These are phyloP conservation scores for Penicillium sp. DNA, from an alignment of 2,329 filamentous ascomycete genomes.

Conservation along the genomic window DNA sequence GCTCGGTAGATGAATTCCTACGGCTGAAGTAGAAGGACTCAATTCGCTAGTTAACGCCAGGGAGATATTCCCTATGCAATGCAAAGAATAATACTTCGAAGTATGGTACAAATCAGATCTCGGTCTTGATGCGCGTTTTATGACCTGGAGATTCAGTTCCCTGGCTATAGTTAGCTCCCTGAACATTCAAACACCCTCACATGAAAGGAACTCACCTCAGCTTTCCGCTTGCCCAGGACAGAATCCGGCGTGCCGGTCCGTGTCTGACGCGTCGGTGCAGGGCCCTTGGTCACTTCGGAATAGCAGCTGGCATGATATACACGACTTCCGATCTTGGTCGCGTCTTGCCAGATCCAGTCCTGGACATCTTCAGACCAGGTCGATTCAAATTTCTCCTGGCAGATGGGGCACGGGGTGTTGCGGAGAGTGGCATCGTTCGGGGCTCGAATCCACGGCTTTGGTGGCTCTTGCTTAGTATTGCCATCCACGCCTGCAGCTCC, in stretches of 20 bases:
- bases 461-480: constrained; percentile 47
- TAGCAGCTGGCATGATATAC: constrained; percentile 89
- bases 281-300: constrained; percentile 63
- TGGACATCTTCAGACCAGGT: constrained; percentile 87
- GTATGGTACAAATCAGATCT: constrained; percentile 15
- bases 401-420: constrained; percentile 80
- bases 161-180: constrained; percentile 13
- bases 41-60: constrained; percentile 5
- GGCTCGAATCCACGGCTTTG: constrained; percentile 67
- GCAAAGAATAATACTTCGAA: background rate
- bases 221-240: constrained; percentile 65
- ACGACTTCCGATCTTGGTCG: constrained; percentile 64
- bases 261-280: constrained; percentile 28
- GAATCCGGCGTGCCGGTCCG: constrained; percentile 53
- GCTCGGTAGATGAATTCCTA: background rate
- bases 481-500: constrained; percentile 35
- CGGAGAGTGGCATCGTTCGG: constrained; percentile 67
- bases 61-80: constrained; percentile 4
- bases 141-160: constrained; percentile 30
- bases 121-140: constrained; percentile 35
- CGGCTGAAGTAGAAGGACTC: background rate
- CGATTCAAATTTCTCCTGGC: constrained; percentile 87
- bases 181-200: background rate
- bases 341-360: constrained; percentile 95
- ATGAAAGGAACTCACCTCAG: constrained; percentile 45